Conservation (phyloP, 1,284 basidiomycete genomes). For the Melampsora occidentalis region DNA sequence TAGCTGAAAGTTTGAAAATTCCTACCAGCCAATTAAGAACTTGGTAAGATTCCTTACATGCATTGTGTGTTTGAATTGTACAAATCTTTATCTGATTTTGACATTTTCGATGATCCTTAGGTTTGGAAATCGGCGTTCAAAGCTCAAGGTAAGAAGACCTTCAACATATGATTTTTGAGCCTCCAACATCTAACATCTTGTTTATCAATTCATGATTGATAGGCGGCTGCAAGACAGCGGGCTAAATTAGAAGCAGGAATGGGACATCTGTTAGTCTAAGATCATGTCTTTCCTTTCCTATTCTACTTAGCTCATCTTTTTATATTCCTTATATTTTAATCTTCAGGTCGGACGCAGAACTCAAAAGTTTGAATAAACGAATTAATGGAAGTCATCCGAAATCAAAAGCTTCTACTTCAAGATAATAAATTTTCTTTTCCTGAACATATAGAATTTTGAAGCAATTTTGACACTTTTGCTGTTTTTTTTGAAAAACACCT, state of each 20-base stretch:
- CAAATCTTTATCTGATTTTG: too few species aligned
- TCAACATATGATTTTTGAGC: too few species aligned
- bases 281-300: background rate
- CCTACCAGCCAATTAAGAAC: slow-evolving; percentile 34
- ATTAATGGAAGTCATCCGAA: background rate
- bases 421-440: background rate
- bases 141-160: slow-evolving; percentile 4
- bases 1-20: slow-evolving; percentile 29
- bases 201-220: too few species aligned
- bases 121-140: slow-evolving; percentile 36
- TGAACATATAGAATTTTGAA: background rate
- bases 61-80: background rate
- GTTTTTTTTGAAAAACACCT: too few species aligned
- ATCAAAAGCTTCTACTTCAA: background rate
- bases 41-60: slow-evolving; percentile 2
- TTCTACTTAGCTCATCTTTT: background rate
- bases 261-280: slow-evolving; percentile 25
- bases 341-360: slow-evolving; percentile 19
- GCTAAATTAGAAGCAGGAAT: slow-evolving; percentile 39
- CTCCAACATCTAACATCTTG: too few species aligned
- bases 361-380: slow-evolving; percentile 25
- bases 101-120: background rate
- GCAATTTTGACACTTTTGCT: too few species aligned
- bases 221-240: slow-evolving; percentile 25
- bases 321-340: too few species aligned